Evolutionary conservation across 179 eudicot species (phyloP).

Genomic region (Patellifolia procumbens): DNA sequence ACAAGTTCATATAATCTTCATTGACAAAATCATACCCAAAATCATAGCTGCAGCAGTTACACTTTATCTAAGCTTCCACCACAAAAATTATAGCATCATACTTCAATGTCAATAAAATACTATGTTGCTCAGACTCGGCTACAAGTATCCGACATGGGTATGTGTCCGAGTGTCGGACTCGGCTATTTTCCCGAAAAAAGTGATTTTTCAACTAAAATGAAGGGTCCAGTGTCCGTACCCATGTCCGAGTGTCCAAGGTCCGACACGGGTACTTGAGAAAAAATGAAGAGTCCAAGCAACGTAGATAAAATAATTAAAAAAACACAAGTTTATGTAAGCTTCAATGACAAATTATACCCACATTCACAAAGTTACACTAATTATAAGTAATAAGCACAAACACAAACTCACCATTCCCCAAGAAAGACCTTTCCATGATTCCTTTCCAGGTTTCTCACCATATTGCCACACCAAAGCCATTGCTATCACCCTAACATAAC

Average conservation of each 20-base stretch:
- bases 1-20: neutral
- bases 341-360: neutral
- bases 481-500: constrained; percentile 43
- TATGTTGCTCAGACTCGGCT: too few relatives aligned
- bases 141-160: too few relatives aligned
- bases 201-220: too few relatives aligned
- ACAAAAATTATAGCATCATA: neutral
- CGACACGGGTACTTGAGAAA: too few relatives aligned
- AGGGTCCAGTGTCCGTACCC: too few relatives aligned
- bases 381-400: constrained; percentile 3
- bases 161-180: too few relatives aligned
- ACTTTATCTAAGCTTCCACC: neutral
- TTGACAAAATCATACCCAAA: neutral
- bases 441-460: constrained; percentile 73
- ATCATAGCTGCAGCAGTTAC: neutral
- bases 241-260: too few relatives aligned
- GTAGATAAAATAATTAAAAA: too few relatives aligned
- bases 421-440: constrained; percentile 89
- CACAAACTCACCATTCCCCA: constrained; percentile 95
- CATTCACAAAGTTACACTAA: neutral
- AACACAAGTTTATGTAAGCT: neutral
- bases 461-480: constrained; percentile 92
- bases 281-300: too few relatives aligned
- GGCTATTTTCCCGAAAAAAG: too few relatives aligned
- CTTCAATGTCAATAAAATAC: too few relatives aligned